These are phyloP conservation scores for Nicotiana otophora DNA, from an alignment of 257 asterid genomes.

Conservation along the genomic window DNA sequence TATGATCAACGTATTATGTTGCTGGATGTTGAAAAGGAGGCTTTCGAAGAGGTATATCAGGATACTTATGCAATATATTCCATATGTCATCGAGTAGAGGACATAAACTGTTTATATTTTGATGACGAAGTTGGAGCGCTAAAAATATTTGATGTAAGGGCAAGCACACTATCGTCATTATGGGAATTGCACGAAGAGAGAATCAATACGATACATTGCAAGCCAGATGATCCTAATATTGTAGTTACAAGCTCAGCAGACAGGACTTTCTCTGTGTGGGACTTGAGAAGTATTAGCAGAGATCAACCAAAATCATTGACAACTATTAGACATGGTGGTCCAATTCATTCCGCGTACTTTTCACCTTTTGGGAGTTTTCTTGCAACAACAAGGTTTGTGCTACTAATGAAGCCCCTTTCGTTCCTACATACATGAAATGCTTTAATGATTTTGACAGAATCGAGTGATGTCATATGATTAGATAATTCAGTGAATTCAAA, in stretches of 20 bases:
- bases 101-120: conserved; percentile 43
- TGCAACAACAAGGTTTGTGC: conserved; percentile 72
- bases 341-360: conserved; percentile 81
- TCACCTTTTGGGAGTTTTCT: conserved; percentile 73
- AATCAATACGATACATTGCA: conserved; percentile 76
- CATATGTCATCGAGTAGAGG: conserved; percentile 38
- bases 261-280: conserved; percentile 84
- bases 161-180: conserved; percentile 42
- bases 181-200: conserved; percentile 51
- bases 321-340: conserved; percentile 48
- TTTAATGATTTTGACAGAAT: too few species aligned
- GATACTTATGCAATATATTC: conserved; percentile 44
- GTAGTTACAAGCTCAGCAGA: conserved; percentile 80
- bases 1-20: conserved; percentile 66
- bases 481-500: neutral
- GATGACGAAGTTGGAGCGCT: conserved; percentile 55
- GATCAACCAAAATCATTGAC: conserved; percentile 34
- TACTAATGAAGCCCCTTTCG: neutral
- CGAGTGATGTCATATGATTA: too few species aligned
- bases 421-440: neutral
- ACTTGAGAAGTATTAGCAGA: conserved; percentile 48
- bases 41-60: conserved; percentile 49
- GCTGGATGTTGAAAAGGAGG: conserved; percentile 75
- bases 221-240: conserved; percentile 36
- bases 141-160: conserved; percentile 53